Evolutionary conservation across 495 filamentous ascomycete species (phyloP), one percentile per base, ranked within the genome.

Genomic region (Lasiosphaeria hispida): DNA sequence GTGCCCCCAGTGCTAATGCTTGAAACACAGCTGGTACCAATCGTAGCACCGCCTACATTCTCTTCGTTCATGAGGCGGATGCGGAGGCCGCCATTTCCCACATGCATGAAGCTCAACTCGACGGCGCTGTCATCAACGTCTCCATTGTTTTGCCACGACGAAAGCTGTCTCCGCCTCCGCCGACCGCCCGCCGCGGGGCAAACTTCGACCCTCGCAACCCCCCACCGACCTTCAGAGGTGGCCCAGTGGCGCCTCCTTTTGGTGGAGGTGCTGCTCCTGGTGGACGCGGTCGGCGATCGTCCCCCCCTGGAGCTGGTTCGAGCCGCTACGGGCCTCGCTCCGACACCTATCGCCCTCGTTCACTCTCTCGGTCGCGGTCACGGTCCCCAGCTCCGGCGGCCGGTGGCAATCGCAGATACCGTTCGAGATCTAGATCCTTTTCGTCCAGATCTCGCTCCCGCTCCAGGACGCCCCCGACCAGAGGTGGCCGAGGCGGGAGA

Each of bases 101-200:
- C 67, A 97, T 99, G 95, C 95, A 99, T 70, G 94, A 99, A 78
- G 91, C 91, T 11, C 90, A 97, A 62, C 76, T 99, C 42, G 94
- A 99, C 75, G 95, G 94, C 39, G 82, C 88, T 13, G 73, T 86
- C 15, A 86, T 99, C 69, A 88, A 87, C 63, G 94, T 99, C 23
- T 96, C 92, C 52, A 96, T 97, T 61, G 92, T 97, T 19, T 77
- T 97, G 19, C 93, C 93, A 1, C 88, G 91, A 49, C 87, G 90
- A 57, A 79, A 84, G 63, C 69, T 84, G 59, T 80, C 82, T 9
- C 75, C 78, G 17, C 66, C 75, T 34, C 75, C 82, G 14, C 77
- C 82, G 6, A 60, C 73, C 13, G 80, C 77, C 9, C 74, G 75
- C 39, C 75, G 78, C 14, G 76, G 77, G 19, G 75, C 78, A 3